Conservation (phyloP, 2,329 filamentous ascomycete genomes). For the Aspergillus felis region DNA sequence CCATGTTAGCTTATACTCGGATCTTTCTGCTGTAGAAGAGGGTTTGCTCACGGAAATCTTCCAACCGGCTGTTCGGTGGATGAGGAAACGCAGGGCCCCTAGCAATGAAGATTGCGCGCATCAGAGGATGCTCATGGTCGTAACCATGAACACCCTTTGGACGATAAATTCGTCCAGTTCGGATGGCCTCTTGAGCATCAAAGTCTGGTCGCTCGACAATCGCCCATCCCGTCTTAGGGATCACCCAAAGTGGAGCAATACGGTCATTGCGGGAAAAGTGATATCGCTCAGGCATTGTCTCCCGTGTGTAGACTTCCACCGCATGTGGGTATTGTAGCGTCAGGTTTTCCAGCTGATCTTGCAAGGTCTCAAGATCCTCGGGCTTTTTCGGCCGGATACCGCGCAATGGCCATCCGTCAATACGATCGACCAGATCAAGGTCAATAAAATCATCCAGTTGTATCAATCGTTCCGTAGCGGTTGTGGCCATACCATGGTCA, state of each 20-base stretch:
- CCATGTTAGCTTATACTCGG: conserved; percentile 2
- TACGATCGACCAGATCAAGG: conserved; percentile 70
- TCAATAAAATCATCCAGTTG: conserved; percentile 90
- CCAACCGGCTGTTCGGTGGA: conserved; percentile 70
- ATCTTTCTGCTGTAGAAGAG: background rate
- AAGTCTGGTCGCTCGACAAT: conserved; percentile 80
- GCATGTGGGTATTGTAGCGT: conserved; percentile 56
- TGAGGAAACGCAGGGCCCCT: conserved; percentile 90
- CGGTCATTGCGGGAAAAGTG: conserved; percentile 85
- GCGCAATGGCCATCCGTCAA: conserved; percentile 90
- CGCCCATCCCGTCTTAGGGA: conserved; percentile 89
- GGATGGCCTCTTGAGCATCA: conserved; percentile 63
- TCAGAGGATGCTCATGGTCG: conserved; percentile 88
- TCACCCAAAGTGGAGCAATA: conserved; percentile 91
- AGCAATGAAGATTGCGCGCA: conserved; percentile 94
- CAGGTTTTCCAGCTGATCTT: conserved; percentile 56
- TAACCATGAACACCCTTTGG: conserved; percentile 90
- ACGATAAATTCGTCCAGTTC: conserved; percentile 65
- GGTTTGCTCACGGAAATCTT: conserved; percentile 71
- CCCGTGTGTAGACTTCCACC: conserved; percentile 80
- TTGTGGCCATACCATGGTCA: conserved; percentile 97
- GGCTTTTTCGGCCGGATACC: conserved; percentile 76
- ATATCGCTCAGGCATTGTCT: conserved; percentile 87
- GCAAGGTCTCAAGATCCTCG: conserved; percentile 62
- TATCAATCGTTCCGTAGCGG: conserved; percentile 71